Evolutionary conservation across 148 eudicot genomes (phyloP), one percentile per base, ranked within the genome.

Genomic region (Rhododendron griersonianum): DNA sequence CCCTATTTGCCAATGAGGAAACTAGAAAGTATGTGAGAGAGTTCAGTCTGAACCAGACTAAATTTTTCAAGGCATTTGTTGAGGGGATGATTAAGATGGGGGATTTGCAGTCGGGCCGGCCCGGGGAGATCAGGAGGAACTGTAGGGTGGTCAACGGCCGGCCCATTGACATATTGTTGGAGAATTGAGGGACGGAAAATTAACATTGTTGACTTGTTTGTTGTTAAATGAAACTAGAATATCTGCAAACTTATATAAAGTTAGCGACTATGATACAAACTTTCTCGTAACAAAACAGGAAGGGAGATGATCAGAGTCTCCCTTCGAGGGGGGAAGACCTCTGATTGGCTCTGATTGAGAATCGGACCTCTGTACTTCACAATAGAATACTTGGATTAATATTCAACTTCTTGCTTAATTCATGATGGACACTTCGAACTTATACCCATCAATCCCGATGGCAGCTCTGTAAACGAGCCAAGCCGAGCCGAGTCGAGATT

Each of bases 41-140:
- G 83, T 95, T 86, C 83, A 92, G 98, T 87, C 48, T 23, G 30
- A 85, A 95, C 87, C 84, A 95, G 77, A 65, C 7, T 44, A 91
- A 87, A 18, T 95, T 97, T 69, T 97, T 94, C 73, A 71, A 87
- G 73, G 94, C 94, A 0, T 97, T 97, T 82, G 93, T 91, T 6
- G 90, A 91, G 41, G 99, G 98, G 35, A 97, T 97, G 98, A 51
- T 97, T 0, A 95, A 92, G 86, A 80, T 95, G 98, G 99, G 99
- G 28, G 96, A 95, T 76, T 83, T 97, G 80, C 92, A 88, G 63
- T 92, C 94, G 5, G 98, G 96, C 16, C 84, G 89, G 21, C 92
- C 94, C 0, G 98, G 98, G 0, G 98, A 97, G 90, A 84, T 95
- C 83, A 83, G 99, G 83, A 92, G 65, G 89, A 91, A 95, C 51